These are phyloP conservation scores for Pterocarpus macrocarpus DNA, from an alignment of 306 rosid species.

Conservation along the genomic window DNA sequence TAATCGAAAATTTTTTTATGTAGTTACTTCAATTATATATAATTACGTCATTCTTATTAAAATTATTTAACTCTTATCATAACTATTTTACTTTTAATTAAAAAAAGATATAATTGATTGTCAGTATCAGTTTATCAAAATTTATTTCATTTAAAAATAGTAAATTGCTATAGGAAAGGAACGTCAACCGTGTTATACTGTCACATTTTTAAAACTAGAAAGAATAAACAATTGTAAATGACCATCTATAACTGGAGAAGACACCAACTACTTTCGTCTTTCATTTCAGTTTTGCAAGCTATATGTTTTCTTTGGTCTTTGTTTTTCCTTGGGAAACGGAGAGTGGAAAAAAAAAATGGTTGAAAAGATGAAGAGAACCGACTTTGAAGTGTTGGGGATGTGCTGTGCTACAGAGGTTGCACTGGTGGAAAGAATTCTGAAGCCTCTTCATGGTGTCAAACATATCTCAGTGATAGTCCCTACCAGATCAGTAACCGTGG, in stretches of 20 bases:
- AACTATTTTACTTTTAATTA: too few relatives aligned
- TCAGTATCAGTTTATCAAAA: too few relatives aligned
- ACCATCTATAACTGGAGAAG: background rate
- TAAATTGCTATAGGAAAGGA: too few relatives aligned
- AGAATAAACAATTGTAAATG: too few relatives aligned
- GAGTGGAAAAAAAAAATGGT: slow-evolving; percentile 35
- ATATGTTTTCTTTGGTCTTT: background rate
- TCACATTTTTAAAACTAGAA: too few relatives aligned
- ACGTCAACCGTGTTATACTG: too few relatives aligned
- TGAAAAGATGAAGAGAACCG: slow-evolving; percentile 64
- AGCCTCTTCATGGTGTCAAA: slow-evolving; percentile 73
- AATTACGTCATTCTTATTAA: too few relatives aligned
- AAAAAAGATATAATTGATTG: too few relatives aligned
- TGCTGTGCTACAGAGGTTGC: slow-evolving; percentile 86
- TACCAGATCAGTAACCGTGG: slow-evolving; percentile 73
- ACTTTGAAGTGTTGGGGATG: slow-evolving; percentile 86
- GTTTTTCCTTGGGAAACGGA: slow-evolving; percentile 9
- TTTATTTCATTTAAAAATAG: too few relatives aligned
- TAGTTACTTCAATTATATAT: too few relatives aligned
- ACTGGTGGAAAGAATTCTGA: slow-evolving; percentile 72
- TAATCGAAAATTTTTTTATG: too few relatives aligned
- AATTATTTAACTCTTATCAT: too few relatives aligned
- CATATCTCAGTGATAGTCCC: slow-evolving; percentile 70
- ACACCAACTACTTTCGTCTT: background rate
- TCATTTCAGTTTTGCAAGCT: background rate